Evolutionary conservation across 441 rosid genomes (phyloP), one percentile per base, ranked within the genome.

Genomic region (Brassica hybrid): DNA sequence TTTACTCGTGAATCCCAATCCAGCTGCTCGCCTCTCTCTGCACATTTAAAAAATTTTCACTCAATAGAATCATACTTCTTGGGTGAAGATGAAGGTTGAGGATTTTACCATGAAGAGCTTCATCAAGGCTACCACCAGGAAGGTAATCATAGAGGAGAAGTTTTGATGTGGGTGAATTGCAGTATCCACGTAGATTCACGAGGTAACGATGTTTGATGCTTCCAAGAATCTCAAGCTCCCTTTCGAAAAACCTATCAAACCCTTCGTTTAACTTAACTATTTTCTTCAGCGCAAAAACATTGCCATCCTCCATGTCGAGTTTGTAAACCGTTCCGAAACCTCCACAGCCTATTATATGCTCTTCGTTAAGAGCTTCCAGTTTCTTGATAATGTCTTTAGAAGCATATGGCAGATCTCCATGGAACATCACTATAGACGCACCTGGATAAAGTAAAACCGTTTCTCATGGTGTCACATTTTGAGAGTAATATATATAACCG

Each of bases 1-100:
- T 89, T 94, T 76, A 94, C 85, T 10, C 99, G 97, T 36, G 96
- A 88, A 82, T 96, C 95, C 99, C 99, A 96, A 77, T 94, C 98
- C 78, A 96, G 71, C 63, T 84, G 99, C 81, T 94, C 99, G 41
- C 94, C 81, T 83, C 90, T 87, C 80, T 94, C 99, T 94, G 91
- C 85, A 70, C 67, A 58, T 43, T 50, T 27, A 59, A 43, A 65
- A 54, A 2, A 50, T 2, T 43, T 66, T 66, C 19, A 18, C 54
- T 41, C 16, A 12, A 65, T 36, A 73, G 32, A 73, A 65, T 61
- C 76, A 77, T 41, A 69, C 58, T 36, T 62, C 45, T 62, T 16
- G 23, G 60, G 18, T 30, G 7, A 6, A 62, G 67, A 19, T 65
- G 32, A 41, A 41, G 38, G 54, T 38, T 65, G 64, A 32, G 65